A percentile compares a stretch with the other conserved stretches of the same genome.
These are phyloP conservation scores for Panus rudis DNA, from an alignment of 768 basidiomycete genomes.

Conservation along the genomic window DNA sequence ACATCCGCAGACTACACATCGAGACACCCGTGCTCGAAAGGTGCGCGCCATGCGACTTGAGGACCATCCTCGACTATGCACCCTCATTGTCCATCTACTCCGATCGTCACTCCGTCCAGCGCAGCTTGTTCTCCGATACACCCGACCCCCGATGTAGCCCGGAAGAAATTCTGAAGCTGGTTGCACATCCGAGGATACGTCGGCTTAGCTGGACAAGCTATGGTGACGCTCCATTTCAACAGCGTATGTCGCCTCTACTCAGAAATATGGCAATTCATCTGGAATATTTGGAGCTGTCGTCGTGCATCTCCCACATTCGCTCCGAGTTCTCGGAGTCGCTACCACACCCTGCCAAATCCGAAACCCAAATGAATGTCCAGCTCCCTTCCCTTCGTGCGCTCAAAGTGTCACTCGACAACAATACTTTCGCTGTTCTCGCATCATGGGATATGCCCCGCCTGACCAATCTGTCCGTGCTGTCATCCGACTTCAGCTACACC, in stretches of 20 bases:
- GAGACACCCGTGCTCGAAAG: slow-evolving; percentile 61
- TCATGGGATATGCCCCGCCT: slow-evolving; percentile 61
- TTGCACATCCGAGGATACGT: slow-evolving; percentile 51
- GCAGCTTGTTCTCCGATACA: slow-evolving; percentile 40
- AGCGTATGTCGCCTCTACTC: slow-evolving; percentile 48
- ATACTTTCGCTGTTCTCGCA: slow-evolving; percentile 60
- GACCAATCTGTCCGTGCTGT: slow-evolving; percentile 58
- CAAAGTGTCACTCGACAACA: slow-evolving; percentile 65
- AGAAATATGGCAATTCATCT: slow-evolving; percentile 44
- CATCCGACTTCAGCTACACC: slow-evolving; percentile 67
- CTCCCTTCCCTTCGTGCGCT: slow-evolving; percentile 64
- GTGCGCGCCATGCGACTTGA: slow-evolving; percentile 58
- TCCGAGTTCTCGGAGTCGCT: slow-evolving; percentile 20
- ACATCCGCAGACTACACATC: slow-evolving; percentile 61
- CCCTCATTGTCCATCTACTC: slow-evolving; percentile 53
- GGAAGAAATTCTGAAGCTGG: slow-evolving; percentile 50
- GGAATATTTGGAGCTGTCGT: slow-evolving; percentile 64
- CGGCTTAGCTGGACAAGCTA: slow-evolving; percentile 70
- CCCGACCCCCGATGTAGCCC: slow-evolving; percentile 41
- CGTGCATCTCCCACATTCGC: slow-evolving; percentile 41
- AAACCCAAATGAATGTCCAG: slow-evolving; percentile 27
- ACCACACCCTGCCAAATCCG: slow-evolving; percentile 2
- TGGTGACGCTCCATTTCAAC: slow-evolving; percentile 51
- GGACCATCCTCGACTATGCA: slow-evolving; percentile 61
- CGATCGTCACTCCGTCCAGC: slow-evolving; percentile 58